Base-by-base conservation (phyloP, 768 basidiomycete genomes). In the Lactarius pseudohatsudake region DNA sequence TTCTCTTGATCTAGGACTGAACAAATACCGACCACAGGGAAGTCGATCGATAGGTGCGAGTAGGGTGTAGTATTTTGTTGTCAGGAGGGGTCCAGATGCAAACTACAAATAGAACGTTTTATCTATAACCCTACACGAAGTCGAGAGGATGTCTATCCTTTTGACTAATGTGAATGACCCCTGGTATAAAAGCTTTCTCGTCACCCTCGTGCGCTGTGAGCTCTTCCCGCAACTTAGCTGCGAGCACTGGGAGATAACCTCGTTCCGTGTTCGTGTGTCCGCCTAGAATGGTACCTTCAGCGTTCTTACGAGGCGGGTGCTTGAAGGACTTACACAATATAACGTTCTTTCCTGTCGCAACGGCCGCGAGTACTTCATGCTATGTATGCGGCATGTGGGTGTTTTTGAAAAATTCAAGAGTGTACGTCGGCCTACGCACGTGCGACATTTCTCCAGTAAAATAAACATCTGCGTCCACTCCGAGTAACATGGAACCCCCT, bases 211-310 rank as follows among this genome's bases (percentile, higher is more conserved):
- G 76, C 67, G 81, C 74, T 50, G 74, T 77, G 66, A 91, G 78
- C 75, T 88, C 84, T 57, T 73, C 70, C 66, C 76, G 74, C 67
- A 98, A 80, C 76, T 86, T 88, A 15, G 79, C 76, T 45, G 88
- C 87, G 38, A 98, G 84, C 28, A 85, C 79, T 20, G 88, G 85
- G 62, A 98, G 88, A 78, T 93, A 98, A 0, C 94, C 94, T 38
- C 96, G 90, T 79, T 98, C 96, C 54, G 96, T 96, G 77, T 95
- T 95, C 18, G 93, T 91, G 77, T 98, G 96, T 20, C 92, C 92
- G 74, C 90, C 91, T 92, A 70, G 45, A 75, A 61, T 15, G 54
- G 22, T 8, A 32, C 56, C 8, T 18, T 59, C 13, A 64, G 63
- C 16, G 6, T 54, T 47, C 40, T 8, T 57, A 26, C 50, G 32